Percentiles rank a stretch among this genome's conserved stretches.
Conservation (phyloP, 768 basidiomycete species). For the Agrocybe chaxingu region DNA sequence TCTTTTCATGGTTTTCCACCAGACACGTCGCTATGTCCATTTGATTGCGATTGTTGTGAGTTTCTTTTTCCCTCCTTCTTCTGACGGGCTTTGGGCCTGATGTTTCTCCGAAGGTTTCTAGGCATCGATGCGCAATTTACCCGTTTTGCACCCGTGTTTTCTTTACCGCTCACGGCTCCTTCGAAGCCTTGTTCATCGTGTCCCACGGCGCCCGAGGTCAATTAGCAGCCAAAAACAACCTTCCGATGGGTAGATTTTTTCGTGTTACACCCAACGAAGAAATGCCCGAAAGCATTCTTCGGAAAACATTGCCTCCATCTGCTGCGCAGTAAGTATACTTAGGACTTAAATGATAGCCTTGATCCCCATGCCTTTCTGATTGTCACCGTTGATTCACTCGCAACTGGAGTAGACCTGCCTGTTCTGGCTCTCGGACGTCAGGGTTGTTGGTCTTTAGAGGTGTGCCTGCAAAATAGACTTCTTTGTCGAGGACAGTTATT, state of each 20-base stretch:
- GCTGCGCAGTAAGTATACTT: too few relatives aligned
- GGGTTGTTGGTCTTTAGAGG: too few relatives aligned
- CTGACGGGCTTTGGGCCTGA: background rate
- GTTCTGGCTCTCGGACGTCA: too few relatives aligned
- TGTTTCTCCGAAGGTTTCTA: conserved; percentile 17
- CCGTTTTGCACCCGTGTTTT: background rate
- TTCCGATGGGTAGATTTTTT: conserved; percentile 16
- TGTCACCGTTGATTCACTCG: too few relatives aligned
- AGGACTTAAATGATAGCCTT: too few relatives aligned
- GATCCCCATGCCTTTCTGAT: too few relatives aligned
- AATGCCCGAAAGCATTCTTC: too few relatives aligned
- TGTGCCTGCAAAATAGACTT: too few relatives aligned
- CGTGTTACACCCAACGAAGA: background rate
- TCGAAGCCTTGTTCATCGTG: conserved; percentile 39
- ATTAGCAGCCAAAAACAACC: conserved; percentile 30
- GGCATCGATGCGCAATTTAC: conserved; percentile 9
- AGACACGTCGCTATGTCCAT: conserved; percentile 86
- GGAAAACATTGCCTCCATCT: too few relatives aligned
- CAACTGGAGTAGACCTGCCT: too few relatives aligned
- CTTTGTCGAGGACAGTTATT: too few relatives aligned
- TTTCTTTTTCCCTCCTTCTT: conserved; percentile 2
- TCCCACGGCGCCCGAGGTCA: conserved; percentile 30
- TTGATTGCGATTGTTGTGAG: conserved; percentile 88
- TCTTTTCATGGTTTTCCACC: conserved; percentile 22
- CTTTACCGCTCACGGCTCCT: conserved; percentile 25